Conservation (phyloP, 495 filamentous ascomycete species). For the Tirmania nivea region DNA sequence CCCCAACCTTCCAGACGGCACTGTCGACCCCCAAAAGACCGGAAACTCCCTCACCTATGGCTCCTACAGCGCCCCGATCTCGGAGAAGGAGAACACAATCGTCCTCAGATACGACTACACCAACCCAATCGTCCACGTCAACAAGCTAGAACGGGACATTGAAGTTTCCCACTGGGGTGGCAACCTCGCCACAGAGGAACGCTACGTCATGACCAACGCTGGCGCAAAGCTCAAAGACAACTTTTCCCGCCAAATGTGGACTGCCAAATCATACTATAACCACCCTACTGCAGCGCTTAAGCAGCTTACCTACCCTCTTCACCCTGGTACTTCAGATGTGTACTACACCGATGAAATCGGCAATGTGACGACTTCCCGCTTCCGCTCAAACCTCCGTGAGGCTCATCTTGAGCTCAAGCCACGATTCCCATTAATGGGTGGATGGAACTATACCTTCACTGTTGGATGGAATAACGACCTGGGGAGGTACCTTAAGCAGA, state of each 20-base stretch:
- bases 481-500: slow-evolving; percentile 45
- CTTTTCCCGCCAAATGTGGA: slow-evolving; percentile 74
- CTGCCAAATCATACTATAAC: slow-evolving; percentile 52
- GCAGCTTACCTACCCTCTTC: slow-evolving; percentile 58
- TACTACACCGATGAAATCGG: slow-evolving; percentile 96
- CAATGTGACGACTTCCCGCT: slow-evolving; percentile 84
- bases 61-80: slow-evolving; percentile 49
- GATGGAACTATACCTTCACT: slow-evolving; percentile 92
- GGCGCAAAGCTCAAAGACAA: slow-evolving; percentile 63
- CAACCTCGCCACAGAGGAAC: slow-evolving; percentile 82
- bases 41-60: slow-evolving; percentile 79
- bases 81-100: slow-evolving; percentile 37
- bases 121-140: slow-evolving; percentile 59
- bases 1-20: slow-evolving; percentile 35
- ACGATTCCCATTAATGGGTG: slow-evolving; percentile 79
- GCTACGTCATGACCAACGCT: slow-evolving; percentile 71
- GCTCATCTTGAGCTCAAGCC: slow-evolving; percentile 75
- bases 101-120: slow-evolving; percentile 88
- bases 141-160: slow-evolving; percentile 61
- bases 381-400: slow-evolving; percentile 55
- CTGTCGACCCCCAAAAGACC: slow-evolving; percentile 54
- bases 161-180: slow-evolving; percentile 97
- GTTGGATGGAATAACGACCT: slow-evolving; percentile 86
- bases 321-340: slow-evolving; percentile 51
- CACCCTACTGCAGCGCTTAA: slow-evolving; percentile 55